Conservation (phyloP, 805 yeast genomes). For the Tetrapisispora iriomotensis region DNA sequence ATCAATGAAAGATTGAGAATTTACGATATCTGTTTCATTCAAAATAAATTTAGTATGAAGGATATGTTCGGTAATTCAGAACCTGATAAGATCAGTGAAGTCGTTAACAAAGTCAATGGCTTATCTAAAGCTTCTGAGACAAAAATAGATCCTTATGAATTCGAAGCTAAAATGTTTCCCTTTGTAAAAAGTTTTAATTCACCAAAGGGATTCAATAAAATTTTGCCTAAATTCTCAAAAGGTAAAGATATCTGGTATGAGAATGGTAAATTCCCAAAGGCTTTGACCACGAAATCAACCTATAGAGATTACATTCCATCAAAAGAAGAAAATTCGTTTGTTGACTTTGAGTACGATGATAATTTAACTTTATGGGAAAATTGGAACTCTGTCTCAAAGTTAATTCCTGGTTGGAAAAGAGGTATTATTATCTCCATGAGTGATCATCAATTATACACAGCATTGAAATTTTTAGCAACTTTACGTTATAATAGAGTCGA, state of each 20-base stretch:
- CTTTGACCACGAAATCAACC: background rate
- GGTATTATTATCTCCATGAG: slow-evolving; percentile 18
- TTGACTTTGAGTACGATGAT: slow-evolving; percentile 6
- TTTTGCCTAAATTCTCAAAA: slow-evolving; percentile 11
- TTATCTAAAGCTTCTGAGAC: background rate
- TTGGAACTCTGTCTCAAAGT: slow-evolving; percentile 9
- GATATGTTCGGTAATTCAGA: background rate
- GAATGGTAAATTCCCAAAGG: slow-evolving; percentile 8
- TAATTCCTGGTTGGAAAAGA: slow-evolving; percentile 7
- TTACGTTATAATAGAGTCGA: slow-evolving; percentile 29
- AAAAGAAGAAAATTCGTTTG: background rate
- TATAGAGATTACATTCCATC: background rate
- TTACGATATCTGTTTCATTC: slow-evolving; percentile 14
- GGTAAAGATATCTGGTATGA: slow-evolving; percentile 7
- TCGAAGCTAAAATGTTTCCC: slow-evolving; percentile 18
- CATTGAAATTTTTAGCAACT: slow-evolving; percentile 34
- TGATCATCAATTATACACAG: slow-evolving; percentile 25
- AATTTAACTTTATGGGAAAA: slow-evolving; percentile 11
- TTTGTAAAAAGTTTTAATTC: slow-evolving; percentile 8
- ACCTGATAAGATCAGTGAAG: background rate
- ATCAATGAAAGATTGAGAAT: slow-evolving; percentile 13
- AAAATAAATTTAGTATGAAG: background rate
- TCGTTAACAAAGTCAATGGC: background rate
- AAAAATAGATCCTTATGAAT: slow-evolving; percentile 9
- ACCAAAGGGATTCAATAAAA: slow-evolving; percentile 6